Evolutionary conservation across 1,284 basidiomycete species (phyloP), one percentile per base, ranked within the genome.

Genomic region (Cutaneotrichosporon spelunceum): DNA sequence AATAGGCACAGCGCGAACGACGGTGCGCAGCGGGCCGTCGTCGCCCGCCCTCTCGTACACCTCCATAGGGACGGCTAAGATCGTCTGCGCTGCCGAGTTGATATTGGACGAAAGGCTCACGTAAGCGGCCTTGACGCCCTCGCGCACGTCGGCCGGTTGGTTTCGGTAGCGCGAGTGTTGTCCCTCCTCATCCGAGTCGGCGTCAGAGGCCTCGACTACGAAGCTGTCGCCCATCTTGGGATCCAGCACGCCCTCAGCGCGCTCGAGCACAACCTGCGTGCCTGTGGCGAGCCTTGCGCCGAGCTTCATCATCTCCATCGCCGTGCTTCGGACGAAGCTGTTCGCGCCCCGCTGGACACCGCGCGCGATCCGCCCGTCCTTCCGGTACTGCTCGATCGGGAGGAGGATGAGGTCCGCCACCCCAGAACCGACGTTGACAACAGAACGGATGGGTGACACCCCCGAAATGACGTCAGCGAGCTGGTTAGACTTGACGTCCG

Each of bases 41-140:
- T 87, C 89, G 19, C 89, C 89, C 14, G 90, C 89, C 62, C 89
- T 83, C 77, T 99, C 95, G 71, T 98, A 97, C 19, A 97, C 93
- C 77, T 99, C 96, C 93, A 99, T 98, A 0, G 95, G 95, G 1
- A 99, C 92, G 0, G 96, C 95, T 30, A 99, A 84, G 66, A 99
- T 99, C 0, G 96, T 99, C 80, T 99, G 95, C 14, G 95, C 96
- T 4, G 95, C 95, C 33, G 89, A 90, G 67, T 88, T 90, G 60
- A 98, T 77, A 77, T 96, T 96, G 70, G 81, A 86, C 61, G 85
- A 86, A 68, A 99, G 77, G 69, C 90, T 93, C 71, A 83, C 85
- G 78, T 97, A 96, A 19, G 94, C 95, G 1, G 87, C 88, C 65
- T 90, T 86, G n/a, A 99, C 82, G 14, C 95, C 95, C 71, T 96